Evolutionary conservation across 305 asterid genomes (phyloP).

Genomic region (Ilex paraguariensis): DNA sequence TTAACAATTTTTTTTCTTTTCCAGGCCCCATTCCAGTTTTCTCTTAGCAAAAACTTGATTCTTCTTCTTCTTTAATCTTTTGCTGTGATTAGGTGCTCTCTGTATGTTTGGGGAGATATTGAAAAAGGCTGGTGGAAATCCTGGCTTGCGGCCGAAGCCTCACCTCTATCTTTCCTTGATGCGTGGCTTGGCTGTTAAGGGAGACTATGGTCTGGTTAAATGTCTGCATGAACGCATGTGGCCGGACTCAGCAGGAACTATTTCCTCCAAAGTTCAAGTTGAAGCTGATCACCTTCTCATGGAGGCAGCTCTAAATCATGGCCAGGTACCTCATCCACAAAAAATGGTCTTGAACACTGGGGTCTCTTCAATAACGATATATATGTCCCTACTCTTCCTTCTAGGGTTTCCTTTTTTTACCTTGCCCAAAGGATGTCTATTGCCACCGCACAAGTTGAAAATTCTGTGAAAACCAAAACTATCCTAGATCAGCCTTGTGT

Average conservation of each 20-base stretch:
- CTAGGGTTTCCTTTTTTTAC: too few species aligned
- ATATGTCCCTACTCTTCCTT: too few species aligned
- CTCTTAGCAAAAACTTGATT: conserved; percentile 7
- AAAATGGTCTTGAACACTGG: too few species aligned
- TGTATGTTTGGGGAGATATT: conserved; percentile 64
- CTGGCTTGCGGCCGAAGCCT: conserved; percentile 58
- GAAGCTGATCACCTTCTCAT: conserved; percentile 67
- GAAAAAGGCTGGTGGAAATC: conserved; percentile 37
- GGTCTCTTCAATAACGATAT: too few species aligned
- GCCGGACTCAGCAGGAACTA: conserved; percentile 62
- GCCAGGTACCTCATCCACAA: conserved; percentile 33
- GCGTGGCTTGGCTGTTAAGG: conserved; percentile 68
- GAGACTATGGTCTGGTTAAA: conserved; percentile 50
- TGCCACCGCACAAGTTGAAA: too few species aligned
- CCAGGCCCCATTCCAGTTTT: conserved; percentile 1
- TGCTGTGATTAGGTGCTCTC: conserved; percentile 41
- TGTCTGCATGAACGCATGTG: conserved; percentile 53
- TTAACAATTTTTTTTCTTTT: too few species aligned
- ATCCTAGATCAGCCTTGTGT: too few species aligned
- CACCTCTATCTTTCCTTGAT: conserved; percentile 66
- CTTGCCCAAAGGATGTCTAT: too few species aligned
- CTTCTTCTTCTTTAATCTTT: too few species aligned
- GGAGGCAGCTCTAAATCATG: conserved; percentile 74
- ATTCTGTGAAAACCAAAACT: too few species aligned
- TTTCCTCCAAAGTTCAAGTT: conserved; percentile 39